These are phyloP conservation scores for Suhomyces faveliae DNA, from an alignment of 805 yeast genomes.

Conservation along the genomic window DNA sequence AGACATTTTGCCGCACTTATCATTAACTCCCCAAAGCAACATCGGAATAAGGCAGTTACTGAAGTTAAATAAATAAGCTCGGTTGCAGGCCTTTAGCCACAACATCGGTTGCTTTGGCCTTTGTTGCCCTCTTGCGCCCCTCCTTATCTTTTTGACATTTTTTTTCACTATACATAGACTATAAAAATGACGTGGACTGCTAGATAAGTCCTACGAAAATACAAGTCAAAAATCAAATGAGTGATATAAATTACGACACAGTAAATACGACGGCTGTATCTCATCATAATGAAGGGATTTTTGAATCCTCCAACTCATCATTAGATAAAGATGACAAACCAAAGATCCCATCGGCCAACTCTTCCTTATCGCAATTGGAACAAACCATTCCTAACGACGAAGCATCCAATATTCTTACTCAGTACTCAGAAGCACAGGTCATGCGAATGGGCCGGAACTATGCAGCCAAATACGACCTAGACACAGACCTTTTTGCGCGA, in stretches of 20 bases:
- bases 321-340: slow-evolving; percentile 11
- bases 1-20: background rate
- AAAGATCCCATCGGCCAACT: slow-evolving; percentile 17
- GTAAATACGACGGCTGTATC: background rate
- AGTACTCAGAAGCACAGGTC: slow-evolving; percentile 60
- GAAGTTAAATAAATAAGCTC: background rate
- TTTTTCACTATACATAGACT: background rate
- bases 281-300: slow-evolving; percentile 11
- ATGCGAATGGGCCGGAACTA: slow-evolving; percentile 70
- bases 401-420: slow-evolving; percentile 48
- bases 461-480: slow-evolving; percentile 55
- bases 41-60: background rate
- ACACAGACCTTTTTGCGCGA: slow-evolving; percentile 56
- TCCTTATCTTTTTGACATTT: background rate
- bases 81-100: background rate
- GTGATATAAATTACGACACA: background rate
- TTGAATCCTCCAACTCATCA: slow-evolving; percentile 13
- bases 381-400: slow-evolving; percentile 20
- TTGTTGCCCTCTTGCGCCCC: background rate
- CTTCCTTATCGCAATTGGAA: slow-evolving; percentile 16
- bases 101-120: background rate
- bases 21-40: background rate
- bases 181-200: background rate
- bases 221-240: background rate
- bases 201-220: background rate